Evolutionary conservation across 352 stramenopile species (phyloP), one percentile per base, ranked within the genome.

Genomic region (Phytopythium litorale): DNA sequence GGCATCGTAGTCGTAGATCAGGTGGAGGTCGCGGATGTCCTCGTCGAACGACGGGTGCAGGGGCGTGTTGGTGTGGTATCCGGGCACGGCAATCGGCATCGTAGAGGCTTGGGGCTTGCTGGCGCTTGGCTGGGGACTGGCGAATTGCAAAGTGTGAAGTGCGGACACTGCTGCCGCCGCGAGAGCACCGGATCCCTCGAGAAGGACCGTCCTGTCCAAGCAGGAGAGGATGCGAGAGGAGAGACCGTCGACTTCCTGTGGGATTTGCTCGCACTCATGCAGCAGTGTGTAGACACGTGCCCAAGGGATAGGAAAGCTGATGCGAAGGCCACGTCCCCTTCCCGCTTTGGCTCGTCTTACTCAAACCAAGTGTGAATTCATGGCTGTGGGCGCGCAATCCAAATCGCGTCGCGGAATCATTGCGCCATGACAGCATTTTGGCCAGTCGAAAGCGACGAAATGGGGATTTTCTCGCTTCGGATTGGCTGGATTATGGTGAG

Each of bases 51-150:
- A 82, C 58, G 76, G 68, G 60, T 84, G 71, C 45, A 85, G 60
- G 18, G 70, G 65, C 35, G 75, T 84, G 72, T 84, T 84, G 57
- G 72, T 76, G 72, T 84, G 75, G 68, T 81, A 84, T 50, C 75
- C 75, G 19, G 75, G 75, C 6, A 84, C 32, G 33, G 52, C 19
- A 9, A 58, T 58, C 33, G 52, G 52, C 52, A 58, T 58, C 33
- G 15, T 53, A 23, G 23, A 33, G 46, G 18, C 46, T 53, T 30
- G 46, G 46, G 23, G 46, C 4, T 56, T 42, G 25, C 49, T 57
- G 16, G 12, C 12, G 33, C 33, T 48, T 58, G 52, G 52, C 32
- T 58, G 28, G 21, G 52, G 33, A 25, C 52, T 28, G 52, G 52
- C n/a, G 18, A 58, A 58, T 58, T 58, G 32, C 33, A n/a, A n/a